Conservation (phyloP, 768 basidiomycete species). For the Termitomyces sp. region DNA sequence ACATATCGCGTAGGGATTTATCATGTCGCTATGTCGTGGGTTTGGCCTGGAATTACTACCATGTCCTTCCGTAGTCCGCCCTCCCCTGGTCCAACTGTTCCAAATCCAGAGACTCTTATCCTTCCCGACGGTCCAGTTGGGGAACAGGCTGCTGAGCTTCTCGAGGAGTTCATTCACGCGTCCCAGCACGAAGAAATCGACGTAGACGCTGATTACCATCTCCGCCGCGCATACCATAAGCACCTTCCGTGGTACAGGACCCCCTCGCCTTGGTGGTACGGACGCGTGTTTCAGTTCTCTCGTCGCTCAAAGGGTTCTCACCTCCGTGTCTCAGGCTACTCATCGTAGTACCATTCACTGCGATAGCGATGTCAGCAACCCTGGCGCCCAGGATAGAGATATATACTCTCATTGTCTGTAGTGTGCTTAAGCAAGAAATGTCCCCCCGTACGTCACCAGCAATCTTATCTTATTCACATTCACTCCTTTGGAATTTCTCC, state of each 20-base stretch:
- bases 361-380: conserved; percentile 51
- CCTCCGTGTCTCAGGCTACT: conserved; percentile 47
- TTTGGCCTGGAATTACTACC: conserved; percentile 3
- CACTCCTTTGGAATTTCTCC: neutral
- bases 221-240: conserved; percentile 6
- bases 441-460: conserved; percentile 22
- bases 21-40: neutral
- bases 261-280: conserved; percentile 72
- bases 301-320: neutral
- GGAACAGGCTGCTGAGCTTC: conserved; percentile 40
- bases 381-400: conserved; percentile 71
- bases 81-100: conserved; percentile 19
- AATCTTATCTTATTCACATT: neutral
- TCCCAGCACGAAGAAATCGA: conserved; percentile 27
- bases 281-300: neutral
- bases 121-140: conserved; percentile 41
- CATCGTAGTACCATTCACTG: conserved; percentile 43
- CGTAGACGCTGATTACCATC: conserved; percentile 20
- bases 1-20: neutral
- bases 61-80: conserved; percentile 9
- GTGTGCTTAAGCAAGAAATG: conserved; percentile 58
- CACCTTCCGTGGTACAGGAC: conserved; percentile 67
- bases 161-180: conserved; percentile 41
- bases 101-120: conserved; percentile 31
- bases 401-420: conserved; percentile 70